These are phyloP conservation scores for Arthrobotrys sinensis DNA, from an alignment of 2,329 filamentous ascomycete genomes.

Conservation along the genomic window DNA sequence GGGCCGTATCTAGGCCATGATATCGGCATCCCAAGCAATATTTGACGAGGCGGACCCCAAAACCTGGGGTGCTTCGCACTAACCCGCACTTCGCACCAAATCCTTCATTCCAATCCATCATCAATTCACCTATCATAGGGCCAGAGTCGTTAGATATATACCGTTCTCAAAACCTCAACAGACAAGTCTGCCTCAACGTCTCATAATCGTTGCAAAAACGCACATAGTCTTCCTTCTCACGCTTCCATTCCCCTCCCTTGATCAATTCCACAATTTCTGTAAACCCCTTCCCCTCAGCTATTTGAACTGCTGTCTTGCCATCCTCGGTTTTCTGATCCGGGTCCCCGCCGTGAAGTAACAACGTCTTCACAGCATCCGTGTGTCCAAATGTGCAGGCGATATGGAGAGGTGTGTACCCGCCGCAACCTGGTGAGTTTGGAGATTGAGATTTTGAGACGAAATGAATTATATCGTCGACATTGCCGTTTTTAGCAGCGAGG, in stretches of 20 bases:
- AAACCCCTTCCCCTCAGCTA: constrained; percentile 37
- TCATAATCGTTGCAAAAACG: constrained; percentile 28
- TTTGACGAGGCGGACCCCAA: too few species aligned
- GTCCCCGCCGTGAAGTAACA: constrained; percentile 37
- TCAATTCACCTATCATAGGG: constrained; percentile 16
- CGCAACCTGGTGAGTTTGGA: constrained; percentile 37
- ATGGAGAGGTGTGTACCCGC: constrained; percentile 47
- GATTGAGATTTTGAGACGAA: constrained; percentile 35
- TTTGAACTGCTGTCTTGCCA: constrained; percentile 32
- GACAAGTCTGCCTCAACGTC: constrained; percentile 13
- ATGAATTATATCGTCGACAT: constrained; percentile 41
- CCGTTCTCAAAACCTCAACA: constrained; percentile 25
- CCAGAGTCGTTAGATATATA: constrained; percentile 14
- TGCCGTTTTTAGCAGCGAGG: constrained; percentile 46
- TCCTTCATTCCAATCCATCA: neutral
- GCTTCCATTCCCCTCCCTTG: constrained; percentile 28
- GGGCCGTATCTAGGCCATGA: constrained; percentile 5
- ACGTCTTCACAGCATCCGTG: constrained; percentile 24
- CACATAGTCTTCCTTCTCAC: constrained; percentile 20
- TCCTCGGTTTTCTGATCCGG: constrained; percentile 41
- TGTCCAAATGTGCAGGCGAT: constrained; percentile 47
- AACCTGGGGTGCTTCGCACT: too few species aligned
- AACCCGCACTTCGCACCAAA: neutral
- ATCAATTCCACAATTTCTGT: constrained; percentile 32
- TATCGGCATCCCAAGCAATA: neutral